These are phyloP conservation scores for Hypomontagnella submonticulosa DNA, from an alignment of 495 filamentous ascomycete genomes.

Conservation along the genomic window DNA sequence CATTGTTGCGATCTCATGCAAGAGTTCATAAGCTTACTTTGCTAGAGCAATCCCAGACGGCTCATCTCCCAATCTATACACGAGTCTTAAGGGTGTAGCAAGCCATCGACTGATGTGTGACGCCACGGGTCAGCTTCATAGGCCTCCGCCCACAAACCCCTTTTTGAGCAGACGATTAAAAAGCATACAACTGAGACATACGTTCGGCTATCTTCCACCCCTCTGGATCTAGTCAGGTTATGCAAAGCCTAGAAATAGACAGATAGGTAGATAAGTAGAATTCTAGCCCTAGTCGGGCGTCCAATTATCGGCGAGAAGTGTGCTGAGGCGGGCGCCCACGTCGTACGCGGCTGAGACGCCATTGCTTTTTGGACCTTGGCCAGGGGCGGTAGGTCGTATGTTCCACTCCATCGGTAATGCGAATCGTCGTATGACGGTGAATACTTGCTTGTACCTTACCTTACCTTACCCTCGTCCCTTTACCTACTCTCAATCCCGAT, in stretches of 20 bases:
- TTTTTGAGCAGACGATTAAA: slow-evolving; percentile 1
- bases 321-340: neutral
- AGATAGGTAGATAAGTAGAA: neutral
- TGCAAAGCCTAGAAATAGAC: neutral
- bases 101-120: too few relatives aligned
- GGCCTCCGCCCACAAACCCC: too few relatives aligned
- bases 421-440: too few relatives aligned
- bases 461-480: too few relatives aligned
- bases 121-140: too few relatives aligned
- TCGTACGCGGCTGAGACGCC: slow-evolving; percentile 22
- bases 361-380: slow-evolving; percentile 23
- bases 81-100: too few relatives aligned
- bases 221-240: neutral
- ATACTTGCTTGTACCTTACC: too few relatives aligned
- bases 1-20: too few relatives aligned
- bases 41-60: too few relatives aligned
- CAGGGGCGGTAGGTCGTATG: slow-evolving; percentile 1
- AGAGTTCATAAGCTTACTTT: too few relatives aligned
- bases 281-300: slow-evolving; percentile 9
- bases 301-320: neutral
- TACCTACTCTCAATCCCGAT: too few relatives aligned
- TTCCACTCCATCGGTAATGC: slow-evolving; percentile 8
- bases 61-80: too few relatives aligned
- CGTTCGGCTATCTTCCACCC: neutral
- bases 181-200: slow-evolving; percentile 13